A percentile compares a stretch with the other conserved stretches of the same genome.
phyloP scores from a whole-genome alignment of 2,329 filamentous ascomycete genomes.

The Stagonosporopsis rhizophila region DNA sequence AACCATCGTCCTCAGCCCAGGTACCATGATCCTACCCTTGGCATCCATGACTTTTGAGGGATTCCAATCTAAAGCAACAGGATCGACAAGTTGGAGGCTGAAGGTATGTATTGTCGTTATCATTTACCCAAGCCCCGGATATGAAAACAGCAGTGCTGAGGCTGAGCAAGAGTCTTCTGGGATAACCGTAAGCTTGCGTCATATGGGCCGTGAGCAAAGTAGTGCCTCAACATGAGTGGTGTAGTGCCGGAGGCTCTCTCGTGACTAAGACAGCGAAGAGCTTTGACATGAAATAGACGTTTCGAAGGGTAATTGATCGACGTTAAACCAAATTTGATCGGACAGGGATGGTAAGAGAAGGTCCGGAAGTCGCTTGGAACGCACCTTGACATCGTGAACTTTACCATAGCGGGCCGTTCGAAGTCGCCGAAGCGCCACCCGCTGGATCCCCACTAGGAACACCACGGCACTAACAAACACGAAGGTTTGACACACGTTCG shows the following conservation, averaged over 20 bases:
- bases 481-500: neutral
- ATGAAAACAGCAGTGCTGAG: too few relatives aligned
- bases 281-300: conserved; percentile 14
- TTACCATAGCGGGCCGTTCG: conserved; percentile 9
- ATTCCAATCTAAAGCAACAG: neutral
- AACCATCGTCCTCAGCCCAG: neutral
- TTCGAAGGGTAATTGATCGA: conserved; percentile 10
- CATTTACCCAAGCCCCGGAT: neutral
- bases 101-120: neutral
- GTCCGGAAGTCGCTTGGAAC: conserved; percentile 2
- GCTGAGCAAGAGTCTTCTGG: neutral
- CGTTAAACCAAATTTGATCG: conserved; percentile 4
- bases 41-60: neutral
- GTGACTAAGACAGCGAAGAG: conserved; percentile 5
- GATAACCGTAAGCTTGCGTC: neutral
- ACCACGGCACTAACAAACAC: conserved; percentile 4
- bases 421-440: conserved; percentile 11
- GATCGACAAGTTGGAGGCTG: neutral
- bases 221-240: conserved; percentile 1
- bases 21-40: neutral
- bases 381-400: conserved; percentile 7
- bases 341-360: conserved; percentile 2
- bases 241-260: conserved; percentile 2
- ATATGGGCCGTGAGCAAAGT: conserved; percentile 1
- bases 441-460: neutral